A percentile compares a stretch with the other conserved stretches of the same genome.
These are phyloP conservation scores for Ensete glaucum DNA, from an alignment of 176 grass and related monocot genomes.

Conservation along the genomic window DNA sequence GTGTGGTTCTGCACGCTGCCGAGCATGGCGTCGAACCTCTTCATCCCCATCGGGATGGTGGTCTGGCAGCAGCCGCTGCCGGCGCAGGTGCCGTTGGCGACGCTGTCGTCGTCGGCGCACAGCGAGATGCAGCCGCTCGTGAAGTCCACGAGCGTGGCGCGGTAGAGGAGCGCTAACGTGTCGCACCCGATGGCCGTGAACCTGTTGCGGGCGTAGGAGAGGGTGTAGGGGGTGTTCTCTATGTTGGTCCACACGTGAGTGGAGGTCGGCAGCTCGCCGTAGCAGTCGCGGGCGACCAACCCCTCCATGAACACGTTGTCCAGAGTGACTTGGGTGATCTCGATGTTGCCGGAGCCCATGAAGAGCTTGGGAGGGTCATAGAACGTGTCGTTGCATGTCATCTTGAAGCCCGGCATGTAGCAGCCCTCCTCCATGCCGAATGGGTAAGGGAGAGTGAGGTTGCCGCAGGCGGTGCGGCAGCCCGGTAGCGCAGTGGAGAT, in stretches of 20 bases:
- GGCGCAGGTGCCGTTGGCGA: background rate
- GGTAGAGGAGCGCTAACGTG: background rate
- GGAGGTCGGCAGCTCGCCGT: background rate
- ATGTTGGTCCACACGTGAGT: background rate
- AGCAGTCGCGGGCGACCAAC: background rate
- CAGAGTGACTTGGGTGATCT: background rate
- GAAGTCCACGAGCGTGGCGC: background rate
- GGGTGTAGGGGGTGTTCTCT: background rate
- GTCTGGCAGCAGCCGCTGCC: background rate
- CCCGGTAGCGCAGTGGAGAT: too few species aligned
- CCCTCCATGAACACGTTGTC: background rate
- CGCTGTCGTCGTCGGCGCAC: background rate
- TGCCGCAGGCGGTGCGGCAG: background rate
- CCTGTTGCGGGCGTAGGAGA: conserved; percentile 14
- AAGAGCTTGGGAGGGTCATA: background rate
- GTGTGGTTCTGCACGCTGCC: background rate
- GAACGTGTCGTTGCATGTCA: background rate
- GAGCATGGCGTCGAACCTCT: background rate
- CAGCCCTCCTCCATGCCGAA: background rate
- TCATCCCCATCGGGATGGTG: background rate
- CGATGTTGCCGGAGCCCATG: background rate
- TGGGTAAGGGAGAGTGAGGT: background rate
- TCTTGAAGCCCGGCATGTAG: background rate
- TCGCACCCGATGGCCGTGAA: conserved; percentile 28
- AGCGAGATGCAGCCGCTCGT: background rate